Evolutionary conservation across 768 basidiomycete genomes (phyloP).

Genomic region (Agaricus sinodeliciosus): DNA sequence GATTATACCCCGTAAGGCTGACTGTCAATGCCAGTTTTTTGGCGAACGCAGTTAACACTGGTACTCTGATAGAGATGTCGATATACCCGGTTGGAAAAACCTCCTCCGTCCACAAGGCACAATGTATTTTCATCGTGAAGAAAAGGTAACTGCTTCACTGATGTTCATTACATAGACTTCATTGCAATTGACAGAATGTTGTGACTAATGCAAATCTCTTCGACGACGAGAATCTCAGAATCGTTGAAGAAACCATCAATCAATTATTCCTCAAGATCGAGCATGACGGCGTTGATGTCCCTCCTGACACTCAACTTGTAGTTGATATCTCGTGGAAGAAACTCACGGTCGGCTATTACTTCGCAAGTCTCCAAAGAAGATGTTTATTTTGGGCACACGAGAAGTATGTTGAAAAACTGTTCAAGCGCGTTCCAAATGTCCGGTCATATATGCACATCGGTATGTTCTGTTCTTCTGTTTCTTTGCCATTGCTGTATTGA

Average conservation of each 20-base stretch:
- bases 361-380: slow-evolving; percentile 4
- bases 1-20: slow-evolving; percentile 7
- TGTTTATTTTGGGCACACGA: slow-evolving; percentile 11
- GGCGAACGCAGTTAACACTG: too few species aligned
- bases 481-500: not conserved
- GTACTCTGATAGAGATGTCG: not conserved
- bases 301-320: slow-evolving; percentile 10
- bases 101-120: slow-evolving; percentile 11
- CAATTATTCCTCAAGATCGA: slow-evolving; percentile 3
- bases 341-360: slow-evolving; percentile 9
- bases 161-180: not conserved
- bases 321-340: slow-evolving; percentile 9
- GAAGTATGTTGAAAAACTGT: slow-evolving; percentile 5
- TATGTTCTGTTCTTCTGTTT: not conserved
- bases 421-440: slow-evolving; percentile 6
- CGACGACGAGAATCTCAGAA: not conserved
- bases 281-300: not conserved
- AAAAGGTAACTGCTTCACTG: not conserved
- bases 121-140: slow-evolving; percentile 8
- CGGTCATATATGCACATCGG: slow-evolving; percentile 10
- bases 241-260: not conserved
- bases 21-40: not conserved
- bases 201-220: slow-evolving; percentile 11
- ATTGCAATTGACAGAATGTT: slow-evolving; percentile 1
- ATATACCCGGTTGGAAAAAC: slow-evolving; percentile 7